Conservation (phyloP, 495 filamentous ascomycete genomes). For the Hypoxylon lienhwacheense region DNA sequence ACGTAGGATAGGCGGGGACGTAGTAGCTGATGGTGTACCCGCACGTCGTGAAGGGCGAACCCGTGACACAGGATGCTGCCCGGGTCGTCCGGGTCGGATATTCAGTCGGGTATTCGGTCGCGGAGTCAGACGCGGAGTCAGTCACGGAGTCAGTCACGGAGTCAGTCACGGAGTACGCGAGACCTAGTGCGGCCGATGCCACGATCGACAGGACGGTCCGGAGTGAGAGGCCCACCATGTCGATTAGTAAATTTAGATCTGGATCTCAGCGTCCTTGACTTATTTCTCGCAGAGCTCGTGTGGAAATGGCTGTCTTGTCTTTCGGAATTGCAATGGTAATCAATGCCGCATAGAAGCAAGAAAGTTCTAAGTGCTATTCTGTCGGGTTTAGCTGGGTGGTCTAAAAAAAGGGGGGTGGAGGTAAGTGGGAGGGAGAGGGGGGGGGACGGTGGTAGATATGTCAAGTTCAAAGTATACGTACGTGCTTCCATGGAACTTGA, state of each 20-base stretch:
- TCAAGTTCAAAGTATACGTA: no score
- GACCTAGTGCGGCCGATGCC: slow-evolving; percentile 5
- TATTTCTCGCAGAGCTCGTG: background rate
- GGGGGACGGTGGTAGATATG: slow-evolving; percentile 18
- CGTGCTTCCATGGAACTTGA: no score
- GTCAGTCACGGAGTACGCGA: slow-evolving; percentile 19
- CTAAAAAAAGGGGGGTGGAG: background rate
- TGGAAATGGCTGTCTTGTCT: background rate
- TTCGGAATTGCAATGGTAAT: background rate
- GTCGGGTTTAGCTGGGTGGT: background rate
- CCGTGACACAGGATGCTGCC: slow-evolving; percentile 26
- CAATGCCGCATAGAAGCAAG: background rate
- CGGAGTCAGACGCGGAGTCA: no score
- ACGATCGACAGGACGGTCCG: slow-evolving; percentile 3
- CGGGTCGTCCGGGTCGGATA: slow-evolving; percentile 8
- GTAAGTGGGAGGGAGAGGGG: background rate
- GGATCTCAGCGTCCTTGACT: background rate
- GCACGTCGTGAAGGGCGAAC: slow-evolving; percentile 26
- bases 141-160: slow-evolving; percentile 17
- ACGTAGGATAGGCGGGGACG: slow-evolving; percentile 26
- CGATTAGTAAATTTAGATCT: no score
- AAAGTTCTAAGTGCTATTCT: slow-evolving; percentile 9
- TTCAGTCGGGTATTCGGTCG: no score
- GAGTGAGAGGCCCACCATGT: slow-evolving; percentile 15
- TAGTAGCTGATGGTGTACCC: slow-evolving; percentile 36